phyloP scores from a whole-genome alignment of 179 eudicot genomes.

The Silene coronaria region DNA sequence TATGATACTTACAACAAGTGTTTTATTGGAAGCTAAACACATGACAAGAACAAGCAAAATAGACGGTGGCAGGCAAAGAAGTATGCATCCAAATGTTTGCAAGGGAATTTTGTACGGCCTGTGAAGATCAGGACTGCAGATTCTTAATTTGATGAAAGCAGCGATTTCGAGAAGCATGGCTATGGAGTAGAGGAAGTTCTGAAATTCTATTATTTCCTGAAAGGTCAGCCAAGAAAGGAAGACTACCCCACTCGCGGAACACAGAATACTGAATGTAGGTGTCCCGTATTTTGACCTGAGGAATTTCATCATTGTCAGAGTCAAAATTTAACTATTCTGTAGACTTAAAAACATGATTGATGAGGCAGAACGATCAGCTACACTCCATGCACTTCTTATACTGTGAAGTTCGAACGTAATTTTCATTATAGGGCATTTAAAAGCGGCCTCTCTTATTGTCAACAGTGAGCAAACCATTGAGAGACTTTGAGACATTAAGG shows the following conservation, averaged over 20 bases:
- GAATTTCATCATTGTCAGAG: constrained; percentile 8
- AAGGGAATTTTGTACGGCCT: constrained; percentile 70
- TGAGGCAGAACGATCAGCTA: not conserved
- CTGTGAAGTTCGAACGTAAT: not conserved
- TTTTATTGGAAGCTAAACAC: constrained; percentile 57
- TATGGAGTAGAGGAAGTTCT: constrained; percentile 63
- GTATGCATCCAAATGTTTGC: constrained; percentile 39
- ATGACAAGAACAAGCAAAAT: constrained; percentile 59
- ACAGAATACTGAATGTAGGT: constrained; percentile 67
- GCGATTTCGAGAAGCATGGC: constrained; percentile 80
- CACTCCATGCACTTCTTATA: not conserved
- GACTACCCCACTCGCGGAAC: constrained; percentile 70
- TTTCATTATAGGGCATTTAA: not conserved
- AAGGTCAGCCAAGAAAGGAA: constrained; percentile 83
- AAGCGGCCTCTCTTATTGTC: not conserved
- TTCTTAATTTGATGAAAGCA: constrained; percentile 58
- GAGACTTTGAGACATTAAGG: too few species aligned
- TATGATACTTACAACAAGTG: constrained; percentile 38
- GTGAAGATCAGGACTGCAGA: constrained; percentile 53
- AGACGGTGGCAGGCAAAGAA: constrained; percentile 67
- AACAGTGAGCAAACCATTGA: too few species aligned
- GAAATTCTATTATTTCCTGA: constrained; percentile 70
- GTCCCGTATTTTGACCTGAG: constrained; percentile 72
- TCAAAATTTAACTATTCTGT: not conserved
- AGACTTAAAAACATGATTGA: not conserved